phyloP scores from a whole-genome alignment of 169 alveolate genomes.

The Plasmodium adleri region DNA sequence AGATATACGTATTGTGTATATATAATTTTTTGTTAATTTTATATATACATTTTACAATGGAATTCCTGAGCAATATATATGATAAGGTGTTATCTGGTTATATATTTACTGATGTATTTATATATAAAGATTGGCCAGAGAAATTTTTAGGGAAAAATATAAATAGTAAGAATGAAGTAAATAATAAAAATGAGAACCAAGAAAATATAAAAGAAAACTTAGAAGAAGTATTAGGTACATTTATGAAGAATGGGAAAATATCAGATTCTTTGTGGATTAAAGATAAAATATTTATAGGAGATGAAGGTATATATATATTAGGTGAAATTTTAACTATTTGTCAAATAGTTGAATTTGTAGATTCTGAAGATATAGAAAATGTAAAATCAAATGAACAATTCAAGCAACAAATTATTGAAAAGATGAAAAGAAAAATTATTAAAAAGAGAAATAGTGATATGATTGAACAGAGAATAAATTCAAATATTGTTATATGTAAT shows the following conservation, averaged over 20 bases:
- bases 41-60: conserved; percentile 36
- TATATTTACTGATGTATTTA: conserved; percentile 59
- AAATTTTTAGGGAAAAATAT: conserved; percentile 44
- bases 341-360: conserved; percentile 52
- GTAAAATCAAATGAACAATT: conserved; percentile 38
- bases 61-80: conserved; percentile 64
- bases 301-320: conserved; percentile 61
- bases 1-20: conserved; percentile 26
- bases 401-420: conserved; percentile 32
- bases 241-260: conserved; percentile 60
- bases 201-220: conserved; percentile 19
- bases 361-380: conserved; percentile 52
- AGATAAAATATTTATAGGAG: conserved; percentile 72
- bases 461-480: conserved; percentile 36
- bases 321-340: conserved; percentile 69
- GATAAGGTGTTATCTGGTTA: conserved; percentile 74
- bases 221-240: conserved; percentile 61
- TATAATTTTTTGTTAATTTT: conserved; percentile 11
- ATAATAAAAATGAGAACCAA: conserved; percentile 1
- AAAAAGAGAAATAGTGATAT: conserved; percentile 54
- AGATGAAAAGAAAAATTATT: conserved; percentile 41
- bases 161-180: not conserved
- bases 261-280: conserved; percentile 59
- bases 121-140: conserved; percentile 63
- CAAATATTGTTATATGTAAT: conserved; percentile 55